Evolutionary conservation across 768 basidiomycete genomes (phyloP), one percentile per base, ranked within the genome.

Genomic region (Macrolepiota dolichaula): DNA sequence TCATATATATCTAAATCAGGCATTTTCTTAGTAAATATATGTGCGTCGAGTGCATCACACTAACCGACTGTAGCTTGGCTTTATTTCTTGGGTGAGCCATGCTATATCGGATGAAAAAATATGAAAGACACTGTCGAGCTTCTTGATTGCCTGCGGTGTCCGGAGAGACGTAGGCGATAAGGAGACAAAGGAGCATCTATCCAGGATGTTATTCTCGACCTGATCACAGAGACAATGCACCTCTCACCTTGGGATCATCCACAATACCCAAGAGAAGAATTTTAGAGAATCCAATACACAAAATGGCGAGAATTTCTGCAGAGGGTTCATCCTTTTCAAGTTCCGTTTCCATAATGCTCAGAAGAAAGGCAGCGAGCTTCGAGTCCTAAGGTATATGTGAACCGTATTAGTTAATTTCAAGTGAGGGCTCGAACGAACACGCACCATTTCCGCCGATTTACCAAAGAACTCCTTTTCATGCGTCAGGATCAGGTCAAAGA

Each of bases 51-150:
- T 25, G 29, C 25, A n/a, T n/a, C 40, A 51, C 6, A 69, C 78
- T 29, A 62, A 82, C 82, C 54, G 73, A 73, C 55, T 80, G 84
- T 65, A 78, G 86, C 79, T 79, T 83, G 70, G 66, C 81, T 74
- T 98, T 95, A 69, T 98, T 96, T 17, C 70, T 73, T 5, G 86
- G 73, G 0, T 92, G 88, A 0, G 95, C 93, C 72, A 92, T 97
- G 70, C 93, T 92, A 70, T 92, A 98, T 0, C 94, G 88, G 0
- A 94, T 94, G 77, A 99, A 91, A 80, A 98, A 98, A 72, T 97
- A 98, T 4, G 93, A 87, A 13, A 99, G 78, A 69, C 94, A 98
- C 73, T 98, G 96, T 47, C 94, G 82, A 17, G 98, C 79, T 64
- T 92, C 85, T 64, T 91, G 88, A 69, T 97, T 98, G 25, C 87